Conservation (phyloP, 352 stramenopile genomes). For the Pythium phragmitis region DNA sequence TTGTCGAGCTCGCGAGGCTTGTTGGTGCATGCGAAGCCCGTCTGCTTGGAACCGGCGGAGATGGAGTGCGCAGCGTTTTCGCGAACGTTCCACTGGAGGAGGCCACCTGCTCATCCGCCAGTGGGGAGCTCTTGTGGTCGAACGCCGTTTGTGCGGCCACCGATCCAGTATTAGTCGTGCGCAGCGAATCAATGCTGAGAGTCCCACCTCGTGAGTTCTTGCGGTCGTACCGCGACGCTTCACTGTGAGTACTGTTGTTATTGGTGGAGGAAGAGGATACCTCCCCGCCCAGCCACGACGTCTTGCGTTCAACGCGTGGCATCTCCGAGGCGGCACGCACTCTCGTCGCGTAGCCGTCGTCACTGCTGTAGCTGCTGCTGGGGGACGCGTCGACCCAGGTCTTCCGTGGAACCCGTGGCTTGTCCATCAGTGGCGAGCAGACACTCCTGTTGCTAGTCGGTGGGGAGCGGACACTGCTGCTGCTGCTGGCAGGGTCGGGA, state of each 20-base stretch:
- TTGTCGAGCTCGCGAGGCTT: no score
- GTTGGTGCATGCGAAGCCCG: no score
- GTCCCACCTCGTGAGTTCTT: no score
- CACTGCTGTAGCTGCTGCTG: slow-evolving; percentile 8
- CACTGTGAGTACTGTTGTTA: not conserved
- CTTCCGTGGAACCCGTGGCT: not conserved
- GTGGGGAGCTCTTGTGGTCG: no score
- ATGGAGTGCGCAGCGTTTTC: no score
- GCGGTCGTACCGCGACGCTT: not conserved
- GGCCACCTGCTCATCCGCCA: no score
- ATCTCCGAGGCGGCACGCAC: not conserved
- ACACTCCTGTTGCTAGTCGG: not conserved
- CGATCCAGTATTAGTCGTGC: no score
- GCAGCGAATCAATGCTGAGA: no score
- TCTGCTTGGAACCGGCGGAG: no score
- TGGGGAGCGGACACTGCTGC: not conserved
- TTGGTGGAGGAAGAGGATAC: not conserved
- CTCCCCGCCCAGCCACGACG: not conserved
- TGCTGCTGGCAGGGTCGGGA: not conserved
- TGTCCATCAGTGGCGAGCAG: not conserved
- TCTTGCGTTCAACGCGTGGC: not conserved
- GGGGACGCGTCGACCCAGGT: not conserved
- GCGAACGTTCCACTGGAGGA: no score
- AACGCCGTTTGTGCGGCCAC: no score
- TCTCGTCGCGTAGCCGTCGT: slow-evolving; percentile 1